These are phyloP conservation scores for Gillenia trifoliata DNA, from an alignment of 306 rosid species.

Conservation along the genomic window DNA sequence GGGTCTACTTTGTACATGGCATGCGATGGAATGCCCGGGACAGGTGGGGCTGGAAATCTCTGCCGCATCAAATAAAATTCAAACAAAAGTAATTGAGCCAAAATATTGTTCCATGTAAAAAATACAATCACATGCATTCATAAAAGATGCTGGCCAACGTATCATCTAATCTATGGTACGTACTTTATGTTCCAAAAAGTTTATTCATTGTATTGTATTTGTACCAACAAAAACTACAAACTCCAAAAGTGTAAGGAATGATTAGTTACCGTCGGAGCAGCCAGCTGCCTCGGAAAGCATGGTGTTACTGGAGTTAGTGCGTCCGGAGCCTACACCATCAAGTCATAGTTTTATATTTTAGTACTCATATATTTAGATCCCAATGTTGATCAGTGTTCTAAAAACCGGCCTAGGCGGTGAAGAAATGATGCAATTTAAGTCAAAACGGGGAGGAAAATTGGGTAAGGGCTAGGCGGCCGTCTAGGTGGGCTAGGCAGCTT, in stretches of 20 bases:
- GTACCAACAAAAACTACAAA: constrained; percentile 20
- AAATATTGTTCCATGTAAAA: neutral
- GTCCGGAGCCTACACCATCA: constrained; percentile 44
- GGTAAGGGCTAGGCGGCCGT: too few relatives aligned
- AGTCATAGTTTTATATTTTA: neutral
- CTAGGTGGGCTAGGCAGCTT: too few relatives aligned
- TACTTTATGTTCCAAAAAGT: neutral
- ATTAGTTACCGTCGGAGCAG: constrained; percentile 41
- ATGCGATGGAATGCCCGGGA: constrained; percentile 60
- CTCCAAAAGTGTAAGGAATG: constrained; percentile 12
- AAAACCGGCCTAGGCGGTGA: too few relatives aligned
- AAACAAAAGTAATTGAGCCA: neutral
- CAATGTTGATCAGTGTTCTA: too few relatives aligned
- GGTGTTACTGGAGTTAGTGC: constrained; percentile 50
- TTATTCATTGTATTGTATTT: neutral
- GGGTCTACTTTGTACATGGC: constrained; percentile 55
- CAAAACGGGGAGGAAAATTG: too few relatives aligned
- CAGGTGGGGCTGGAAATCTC: constrained; percentile 50
- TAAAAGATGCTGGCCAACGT: neutral
- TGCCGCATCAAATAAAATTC: constrained; percentile 21
- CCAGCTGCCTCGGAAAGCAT: constrained; percentile 53
- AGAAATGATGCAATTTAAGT: too few relatives aligned
- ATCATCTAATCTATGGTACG: neutral
- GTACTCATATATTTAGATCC: neutral
- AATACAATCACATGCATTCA: neutral